phyloP scores from a whole-genome alignment of 257 asterid genomes.

The Solanum paucissectum region DNA sequence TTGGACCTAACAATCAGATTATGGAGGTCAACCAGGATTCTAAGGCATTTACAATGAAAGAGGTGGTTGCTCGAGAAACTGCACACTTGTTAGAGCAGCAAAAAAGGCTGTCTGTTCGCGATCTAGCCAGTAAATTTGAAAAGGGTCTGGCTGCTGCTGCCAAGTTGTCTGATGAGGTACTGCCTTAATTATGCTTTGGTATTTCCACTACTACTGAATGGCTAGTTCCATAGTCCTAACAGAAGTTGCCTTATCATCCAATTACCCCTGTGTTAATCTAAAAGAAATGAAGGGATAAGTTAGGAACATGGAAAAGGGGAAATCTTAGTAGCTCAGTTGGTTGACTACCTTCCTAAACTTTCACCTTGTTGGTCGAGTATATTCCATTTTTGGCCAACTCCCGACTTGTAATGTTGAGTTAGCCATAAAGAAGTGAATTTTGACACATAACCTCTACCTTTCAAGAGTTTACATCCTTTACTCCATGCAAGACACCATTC shows the following conservation, averaged over 20 bases:
- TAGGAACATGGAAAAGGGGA: background rate
- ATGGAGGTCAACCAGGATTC: conserved; percentile 61
- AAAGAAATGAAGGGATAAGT: background rate
- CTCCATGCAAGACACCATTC: background rate
- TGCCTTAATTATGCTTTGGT: background rate
- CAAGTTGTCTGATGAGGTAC: conserved; percentile 82
- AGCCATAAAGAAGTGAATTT: background rate
- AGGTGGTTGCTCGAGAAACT: conserved; percentile 71
- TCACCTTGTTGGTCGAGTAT: background rate
- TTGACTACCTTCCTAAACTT: too few species aligned
- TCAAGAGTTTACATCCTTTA: background rate
- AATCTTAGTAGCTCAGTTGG: too few species aligned
- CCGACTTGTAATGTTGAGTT: background rate
- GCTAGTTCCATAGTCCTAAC: background rate
- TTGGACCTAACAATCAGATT: conserved; percentile 71
- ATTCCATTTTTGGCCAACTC: background rate
- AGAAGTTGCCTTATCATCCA: background rate
- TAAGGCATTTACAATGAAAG: conserved; percentile 47
- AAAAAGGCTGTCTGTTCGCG: conserved; percentile 81
- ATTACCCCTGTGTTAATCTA: background rate
- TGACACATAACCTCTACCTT: background rate
- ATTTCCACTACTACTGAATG: background rate
- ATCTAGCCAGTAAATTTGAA: conserved; percentile 82
- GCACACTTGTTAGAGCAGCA: conserved; percentile 74
- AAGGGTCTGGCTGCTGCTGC: conserved; percentile 88